Percentiles rank a stretch among this genome's conserved stretches.
These are phyloP conservation scores for Coemansia reversa DNA, from an alignment of 192 early-diverging fungal species.

Conservation along the genomic window DNA sequence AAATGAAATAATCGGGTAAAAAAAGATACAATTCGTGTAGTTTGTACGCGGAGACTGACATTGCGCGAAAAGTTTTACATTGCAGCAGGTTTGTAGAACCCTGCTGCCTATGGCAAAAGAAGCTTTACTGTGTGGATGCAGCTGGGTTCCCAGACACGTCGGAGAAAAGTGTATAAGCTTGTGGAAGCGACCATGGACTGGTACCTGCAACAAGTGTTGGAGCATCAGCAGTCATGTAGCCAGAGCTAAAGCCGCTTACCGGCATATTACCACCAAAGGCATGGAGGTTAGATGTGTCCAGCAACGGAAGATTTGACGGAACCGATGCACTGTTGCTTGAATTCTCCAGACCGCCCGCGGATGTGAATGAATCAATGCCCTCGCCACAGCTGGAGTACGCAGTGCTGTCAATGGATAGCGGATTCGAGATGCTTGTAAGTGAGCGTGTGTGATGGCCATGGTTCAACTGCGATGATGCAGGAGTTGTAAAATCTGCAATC, in stretches of 20 bases:
- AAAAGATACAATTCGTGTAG: conserved; percentile 7
- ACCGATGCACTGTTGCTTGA: conserved; percentile 4
- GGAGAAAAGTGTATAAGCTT: conserved; percentile 20
- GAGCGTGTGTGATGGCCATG: conserved; percentile 32
- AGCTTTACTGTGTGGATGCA: conserved; percentile 4
- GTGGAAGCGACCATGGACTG: conserved; percentile 22
- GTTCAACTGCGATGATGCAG: background rate
- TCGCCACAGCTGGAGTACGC: conserved; percentile 22
- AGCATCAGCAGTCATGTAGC: conserved; percentile 27
- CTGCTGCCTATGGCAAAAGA: background rate
- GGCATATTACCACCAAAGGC: conserved; percentile 30
- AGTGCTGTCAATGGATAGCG: conserved; percentile 21
- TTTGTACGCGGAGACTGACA: conserved; percentile 1
- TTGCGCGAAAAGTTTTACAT: conserved; percentile 3
- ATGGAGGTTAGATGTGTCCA: conserved; percentile 32
- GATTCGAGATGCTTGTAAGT: conserved; percentile 28
- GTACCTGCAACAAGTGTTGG: conserved; percentile 4
- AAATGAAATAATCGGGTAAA: background rate
- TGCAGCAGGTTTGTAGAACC: conserved; percentile 3
- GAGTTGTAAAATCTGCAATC: conserved; percentile 33
- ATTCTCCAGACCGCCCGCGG: conserved; percentile 17
- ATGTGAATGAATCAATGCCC: conserved; percentile 21
- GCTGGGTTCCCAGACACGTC: conserved; percentile 9
- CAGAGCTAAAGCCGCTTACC: conserved; percentile 24
- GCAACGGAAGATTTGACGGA: conserved; percentile 25